A percentile compares a stretch with the other conserved stretches of the same genome.
Evolutionary conservation across 108 stramenopile genomes (phyloP).

Genomic region (Stephanodiscus triporus): DNA sequence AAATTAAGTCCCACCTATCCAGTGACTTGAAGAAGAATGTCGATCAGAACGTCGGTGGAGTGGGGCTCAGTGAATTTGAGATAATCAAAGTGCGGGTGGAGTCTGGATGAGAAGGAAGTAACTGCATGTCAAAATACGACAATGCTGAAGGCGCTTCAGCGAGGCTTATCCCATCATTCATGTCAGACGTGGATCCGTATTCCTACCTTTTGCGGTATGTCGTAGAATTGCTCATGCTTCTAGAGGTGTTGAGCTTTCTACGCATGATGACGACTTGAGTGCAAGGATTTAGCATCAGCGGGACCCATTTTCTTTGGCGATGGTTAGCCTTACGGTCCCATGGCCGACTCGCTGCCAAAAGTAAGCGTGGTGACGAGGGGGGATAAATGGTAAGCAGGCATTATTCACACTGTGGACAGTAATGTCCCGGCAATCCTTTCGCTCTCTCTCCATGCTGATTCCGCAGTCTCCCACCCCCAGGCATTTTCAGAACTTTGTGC

Average conservation of each 20-base stretch:
- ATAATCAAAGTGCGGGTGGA: slow-evolving; percentile 35
- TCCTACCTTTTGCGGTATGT: slow-evolving; percentile 39
- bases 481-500: slow-evolving; percentile 40
- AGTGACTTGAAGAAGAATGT: slow-evolving; percentile 27
- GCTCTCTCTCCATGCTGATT: slow-evolving; percentile 1
- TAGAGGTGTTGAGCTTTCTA: slow-evolving; percentile 43
- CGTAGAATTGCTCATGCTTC: slow-evolving; percentile 40
- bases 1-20: neutral
- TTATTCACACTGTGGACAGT: neutral
- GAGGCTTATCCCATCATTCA: slow-evolving; percentile 36
- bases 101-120: slow-evolving; percentile 29
- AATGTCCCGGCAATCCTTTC: neutral
- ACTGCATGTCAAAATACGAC: slow-evolving; percentile 39
- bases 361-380: slow-evolving; percentile 44
- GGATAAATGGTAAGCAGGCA: slow-evolving; percentile 38
- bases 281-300: slow-evolving; percentile 39
- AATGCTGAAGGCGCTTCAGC: slow-evolving; percentile 42
- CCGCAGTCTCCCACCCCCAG: neutral
- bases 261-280: slow-evolving; percentile 29
- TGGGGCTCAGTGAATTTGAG: slow-evolving; percentile 41
- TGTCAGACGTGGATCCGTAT: slow-evolving; percentile 49
- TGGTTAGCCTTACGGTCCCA: slow-evolving; percentile 50
- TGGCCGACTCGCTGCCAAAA: slow-evolving; percentile 48
- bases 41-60: slow-evolving; percentile 31
- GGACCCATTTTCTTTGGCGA: slow-evolving; percentile 48